Evolutionary conservation across 768 basidiomycete species (phyloP).

Genomic region (Lactifluus subvellereus): DNA sequence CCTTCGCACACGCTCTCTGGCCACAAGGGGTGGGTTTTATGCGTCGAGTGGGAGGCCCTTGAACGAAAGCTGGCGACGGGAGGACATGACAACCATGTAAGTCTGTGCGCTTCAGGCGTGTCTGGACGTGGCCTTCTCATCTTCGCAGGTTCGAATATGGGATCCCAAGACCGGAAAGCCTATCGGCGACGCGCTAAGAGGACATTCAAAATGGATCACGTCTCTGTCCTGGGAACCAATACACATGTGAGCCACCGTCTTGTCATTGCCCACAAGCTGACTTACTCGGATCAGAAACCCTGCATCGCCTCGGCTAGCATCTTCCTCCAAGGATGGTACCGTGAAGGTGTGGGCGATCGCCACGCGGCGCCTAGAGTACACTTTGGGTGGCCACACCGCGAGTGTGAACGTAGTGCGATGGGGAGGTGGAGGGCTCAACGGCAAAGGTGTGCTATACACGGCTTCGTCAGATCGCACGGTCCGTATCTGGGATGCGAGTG

Average conservation of each 20-base stretch:
- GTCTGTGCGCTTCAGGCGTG: conserved; percentile 23
- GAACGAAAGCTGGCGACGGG: conserved; percentile 89
- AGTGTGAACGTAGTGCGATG: conserved; percentile 94
- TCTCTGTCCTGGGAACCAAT: conserved; percentile 95
- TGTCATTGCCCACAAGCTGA: conserved; percentile 7
- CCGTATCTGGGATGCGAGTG: conserved; percentile 87
- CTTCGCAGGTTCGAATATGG: conserved; percentile 71
- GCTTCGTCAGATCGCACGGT: conserved; percentile 94
- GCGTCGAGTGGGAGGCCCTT: conserved; percentile 94
- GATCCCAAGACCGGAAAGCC: conserved; percentile 88
- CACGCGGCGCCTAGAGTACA: conserved; percentile 68
- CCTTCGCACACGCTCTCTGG: conserved; percentile 84
- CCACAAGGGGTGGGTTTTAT: conserved; percentile 94
- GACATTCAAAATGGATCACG: conserved; percentile 96
- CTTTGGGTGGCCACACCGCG: conserved; percentile 89
- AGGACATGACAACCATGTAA: conserved; percentile 87
- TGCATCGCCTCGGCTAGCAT: conserved; percentile 76
- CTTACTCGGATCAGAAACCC: conserved; percentile 51
- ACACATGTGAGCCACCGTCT: conserved; percentile 59
- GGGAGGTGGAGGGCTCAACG: conserved; percentile 75
- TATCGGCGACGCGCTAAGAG: conserved; percentile 82
- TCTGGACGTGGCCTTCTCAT: conserved; percentile 1
- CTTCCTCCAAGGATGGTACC: conserved; percentile 93
- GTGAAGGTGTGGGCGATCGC: conserved; percentile 89
- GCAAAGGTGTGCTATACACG: conserved; percentile 79